Percentiles rank a stretch among this genome's conserved stretches.
Conservation (phyloP, 75 land plant genomes). For the Larix kaempferi region DNA sequence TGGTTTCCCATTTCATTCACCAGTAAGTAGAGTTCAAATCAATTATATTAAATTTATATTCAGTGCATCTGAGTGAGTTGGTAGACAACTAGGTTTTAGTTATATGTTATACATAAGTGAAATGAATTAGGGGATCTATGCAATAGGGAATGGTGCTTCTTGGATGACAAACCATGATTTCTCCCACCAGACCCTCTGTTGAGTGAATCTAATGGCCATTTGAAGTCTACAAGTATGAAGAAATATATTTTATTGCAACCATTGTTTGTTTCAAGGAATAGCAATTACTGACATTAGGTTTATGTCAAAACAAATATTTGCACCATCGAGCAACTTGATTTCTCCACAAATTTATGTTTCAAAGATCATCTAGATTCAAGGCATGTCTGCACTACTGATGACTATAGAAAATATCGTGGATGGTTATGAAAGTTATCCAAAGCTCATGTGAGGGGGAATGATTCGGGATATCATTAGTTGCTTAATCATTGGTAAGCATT, state of each 20-base stretch:
- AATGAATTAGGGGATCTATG: background rate
- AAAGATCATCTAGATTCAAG: background rate
- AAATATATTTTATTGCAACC: too few relatives aligned
- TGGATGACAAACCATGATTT: conserved; percentile 36
- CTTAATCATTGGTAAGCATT: conserved; percentile 56
- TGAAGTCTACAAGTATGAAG: conserved; percentile 3
- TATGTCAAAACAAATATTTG: background rate
- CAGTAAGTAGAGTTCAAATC: background rate
- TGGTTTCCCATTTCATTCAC: conserved; percentile 7
- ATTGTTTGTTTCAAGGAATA: too few relatives aligned
- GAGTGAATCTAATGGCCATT: conserved; percentile 31
- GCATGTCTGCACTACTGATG: conserved; percentile 18
- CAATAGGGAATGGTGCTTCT: conserved; percentile 9
- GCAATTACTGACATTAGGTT: too few relatives aligned
- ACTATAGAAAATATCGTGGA: too few relatives aligned
- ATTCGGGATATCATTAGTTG: conserved; percentile 59
- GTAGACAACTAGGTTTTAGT: too few relatives aligned
- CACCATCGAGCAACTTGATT: conserved; percentile 5
- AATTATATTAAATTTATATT: background rate
- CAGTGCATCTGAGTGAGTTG: too few relatives aligned
- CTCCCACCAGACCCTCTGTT: conserved; percentile 32
- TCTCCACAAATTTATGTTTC: conserved; percentile 13
- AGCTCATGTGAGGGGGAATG: conserved; percentile 54
- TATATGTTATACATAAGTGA: too few relatives aligned
- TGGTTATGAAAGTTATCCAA: conserved; percentile 60